Percentiles rank a stretch among this genome's conserved stretches.
phyloP scores from a whole-genome alignment of 2,329 filamentous ascomycete species.

The Lachnellula hyalina region DNA sequence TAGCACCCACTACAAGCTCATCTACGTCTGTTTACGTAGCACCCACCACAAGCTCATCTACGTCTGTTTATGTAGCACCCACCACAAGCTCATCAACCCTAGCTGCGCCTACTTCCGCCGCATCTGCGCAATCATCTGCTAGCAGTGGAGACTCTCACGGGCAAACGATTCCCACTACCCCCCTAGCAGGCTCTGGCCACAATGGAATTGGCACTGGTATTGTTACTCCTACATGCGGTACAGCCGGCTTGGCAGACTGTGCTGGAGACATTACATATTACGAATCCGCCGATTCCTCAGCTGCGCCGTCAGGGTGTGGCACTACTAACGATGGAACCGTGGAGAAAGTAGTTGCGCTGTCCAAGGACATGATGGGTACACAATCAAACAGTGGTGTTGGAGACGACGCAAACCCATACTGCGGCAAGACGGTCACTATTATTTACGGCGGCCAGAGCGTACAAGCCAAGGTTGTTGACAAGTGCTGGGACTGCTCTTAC shows the following conservation, averaged over 20 bases:
- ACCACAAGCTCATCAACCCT: slow-evolving; percentile 14
- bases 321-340: slow-evolving; percentile 49
- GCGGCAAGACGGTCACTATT: slow-evolving; percentile 64
- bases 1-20: slow-evolving; percentile 7
- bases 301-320: slow-evolving; percentile 59
- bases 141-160: slow-evolving; percentile 11
- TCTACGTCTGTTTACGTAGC: slow-evolving; percentile 1
- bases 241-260: slow-evolving; percentile 32
- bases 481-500: slow-evolving; percentile 63
- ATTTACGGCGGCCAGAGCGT: slow-evolving; percentile 58
- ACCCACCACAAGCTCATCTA: slow-evolving; percentile 21
- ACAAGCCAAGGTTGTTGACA: slow-evolving; percentile 62
- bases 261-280: slow-evolving; percentile 72
- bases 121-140: slow-evolving; percentile 19
- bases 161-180: too few relatives aligned
- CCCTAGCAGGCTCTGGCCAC: too few relatives aligned
- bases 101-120: slow-evolving; percentile 10
- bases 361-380: slow-evolving; percentile 56
- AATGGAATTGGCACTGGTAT: slow-evolving; percentile 12
- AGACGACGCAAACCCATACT: slow-evolving; percentile 62
- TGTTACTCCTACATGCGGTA: slow-evolving; percentile 27
- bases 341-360: slow-evolving; percentile 65
- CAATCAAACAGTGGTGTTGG: slow-evolving; percentile 34
- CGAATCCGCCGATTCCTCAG: slow-evolving; percentile 43
- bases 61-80: slow-evolving; percentile 26